Percentiles rank a stretch among this genome's conserved stretches.
Evolutionary conservation across 192 early-diverging fungal genomes (phyloP).

Genomic region (Backusella liffmaniae): DNA sequence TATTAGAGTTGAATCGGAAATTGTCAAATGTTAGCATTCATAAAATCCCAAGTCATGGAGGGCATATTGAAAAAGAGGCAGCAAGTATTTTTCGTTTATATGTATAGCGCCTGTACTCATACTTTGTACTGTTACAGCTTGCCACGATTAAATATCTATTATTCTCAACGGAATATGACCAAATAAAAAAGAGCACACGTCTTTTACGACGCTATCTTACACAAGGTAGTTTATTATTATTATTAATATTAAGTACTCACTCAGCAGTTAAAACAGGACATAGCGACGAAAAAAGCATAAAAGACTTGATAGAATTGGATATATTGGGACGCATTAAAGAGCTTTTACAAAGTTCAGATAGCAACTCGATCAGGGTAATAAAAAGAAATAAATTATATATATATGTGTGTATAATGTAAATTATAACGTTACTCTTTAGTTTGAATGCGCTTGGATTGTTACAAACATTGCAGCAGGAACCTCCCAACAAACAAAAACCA

Average conservation of each 20-base stretch:
- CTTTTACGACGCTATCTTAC: constrained; percentile 20
- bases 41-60: constrained; percentile 19
- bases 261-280: not conserved
- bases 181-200: constrained; percentile 7
- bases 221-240: not conserved
- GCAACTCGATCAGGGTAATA: constrained; percentile 8
- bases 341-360: not conserved
- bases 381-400: not conserved
- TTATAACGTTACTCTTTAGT: constrained; percentile 18
- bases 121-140: not conserved
- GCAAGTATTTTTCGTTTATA: constrained; percentile 2
- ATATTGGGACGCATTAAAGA: constrained; percentile 26
- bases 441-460: constrained; percentile 39
- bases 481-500: constrained; percentile 25
- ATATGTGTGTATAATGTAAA: too few species aligned
- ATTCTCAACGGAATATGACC: constrained; percentile 10
- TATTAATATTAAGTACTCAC: too few species aligned
- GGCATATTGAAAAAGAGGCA: constrained; percentile 9
- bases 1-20: constrained; percentile 31
- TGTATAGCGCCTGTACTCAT: not conserved
- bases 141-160: not conserved
- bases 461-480: constrained; percentile 42
- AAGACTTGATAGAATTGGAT: constrained; percentile 27
- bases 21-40: constrained; percentile 31
- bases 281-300: not conserved